Evolutionary conservation across 139 green algal species (phyloP), one percentile per base, ranked within the genome.

Genomic region (Chlorella sp.): DNA sequence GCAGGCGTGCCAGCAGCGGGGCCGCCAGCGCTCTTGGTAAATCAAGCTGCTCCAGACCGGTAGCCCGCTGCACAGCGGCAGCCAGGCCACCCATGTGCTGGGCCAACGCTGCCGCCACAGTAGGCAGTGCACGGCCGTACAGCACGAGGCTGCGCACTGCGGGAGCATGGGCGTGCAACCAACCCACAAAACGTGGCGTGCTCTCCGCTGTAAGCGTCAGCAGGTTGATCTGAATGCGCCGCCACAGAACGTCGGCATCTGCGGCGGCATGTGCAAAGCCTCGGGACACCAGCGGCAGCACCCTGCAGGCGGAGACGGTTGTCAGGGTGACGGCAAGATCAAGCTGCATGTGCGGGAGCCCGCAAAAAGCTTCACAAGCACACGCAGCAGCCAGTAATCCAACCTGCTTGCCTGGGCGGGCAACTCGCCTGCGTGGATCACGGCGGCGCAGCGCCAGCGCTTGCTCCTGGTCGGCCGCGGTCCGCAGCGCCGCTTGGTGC

Each of bases 201-300:
- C 60, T 41, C 28, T 73, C 58, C 2, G 60, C 77, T 1, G 58
- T 32, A 40, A 83, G 30, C 8, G 58, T 56, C 40, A 73, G 40
- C 40, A 83, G 40, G 40, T 73, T 73, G 58, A 83, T 64, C 58
- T 83, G 77, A 26, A 83, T 60, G 14, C 77, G 77, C 2, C 41
- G 40, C 77, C 77, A 83, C 11, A 83, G 56, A 5, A 0, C 16
- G 26, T 40, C 58, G 1, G 77, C 64, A 14, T 56, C 58, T 4
- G 34, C 26, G 41, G 36, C 43, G 3, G 77, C 77, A 9, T 16
- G 40, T 30, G 73, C 60, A 32, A 83, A 83, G 30, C 40, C 32
- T 1, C 44, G 43, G 9, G 28, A 73, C 28, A 83, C 77, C 28
- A 74, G 77, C 13, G 77, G 77, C 38, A 83, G 77, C 38, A 83